These are phyloP conservation scores for Pyrenopolyporus hunteri DNA, from an alignment of 495 filamentous ascomycete genomes.

Conservation along the genomic window DNA sequence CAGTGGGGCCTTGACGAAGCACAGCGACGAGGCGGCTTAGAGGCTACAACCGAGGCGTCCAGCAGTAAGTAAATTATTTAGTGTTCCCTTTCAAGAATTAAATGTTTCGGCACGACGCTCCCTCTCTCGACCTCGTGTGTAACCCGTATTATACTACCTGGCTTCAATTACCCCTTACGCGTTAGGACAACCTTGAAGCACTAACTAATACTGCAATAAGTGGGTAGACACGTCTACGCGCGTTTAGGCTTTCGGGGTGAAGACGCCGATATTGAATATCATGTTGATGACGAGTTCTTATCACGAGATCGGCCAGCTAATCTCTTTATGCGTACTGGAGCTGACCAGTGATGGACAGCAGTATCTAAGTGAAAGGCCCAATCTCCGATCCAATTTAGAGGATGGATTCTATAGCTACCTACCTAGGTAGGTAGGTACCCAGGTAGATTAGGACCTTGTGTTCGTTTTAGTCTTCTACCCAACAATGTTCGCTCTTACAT, in stretches of 20 bases:
- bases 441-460: too few species aligned
- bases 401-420: too few species aligned
- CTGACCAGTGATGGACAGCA: neutral
- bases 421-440: too few species aligned
- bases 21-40: slow-evolving; percentile 44
- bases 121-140: too few species aligned
- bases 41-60: slow-evolving; percentile 50
- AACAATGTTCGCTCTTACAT: too few species aligned
- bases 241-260: slow-evolving; percentile 48
- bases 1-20: slow-evolving; percentile 53
- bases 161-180: too few species aligned
- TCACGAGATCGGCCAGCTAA: slow-evolving; percentile 41
- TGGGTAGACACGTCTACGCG: slow-evolving; percentile 51
- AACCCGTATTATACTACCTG: too few species aligned
- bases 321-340: slow-evolving; percentile 47
- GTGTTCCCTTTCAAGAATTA: neutral
- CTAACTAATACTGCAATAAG: neutral
- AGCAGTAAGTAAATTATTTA: slow-evolving; percentile 28
- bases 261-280: slow-evolving; percentile 40
- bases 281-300: slow-evolving; percentile 47
- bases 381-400: too few species aligned
- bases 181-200: too few species aligned
- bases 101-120: too few species aligned
- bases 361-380: too few species aligned
- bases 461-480: too few species aligned